Evolutionary conservation across 352 stramenopile genomes (phyloP).

Genomic region (Bremia lactucae): DNA sequence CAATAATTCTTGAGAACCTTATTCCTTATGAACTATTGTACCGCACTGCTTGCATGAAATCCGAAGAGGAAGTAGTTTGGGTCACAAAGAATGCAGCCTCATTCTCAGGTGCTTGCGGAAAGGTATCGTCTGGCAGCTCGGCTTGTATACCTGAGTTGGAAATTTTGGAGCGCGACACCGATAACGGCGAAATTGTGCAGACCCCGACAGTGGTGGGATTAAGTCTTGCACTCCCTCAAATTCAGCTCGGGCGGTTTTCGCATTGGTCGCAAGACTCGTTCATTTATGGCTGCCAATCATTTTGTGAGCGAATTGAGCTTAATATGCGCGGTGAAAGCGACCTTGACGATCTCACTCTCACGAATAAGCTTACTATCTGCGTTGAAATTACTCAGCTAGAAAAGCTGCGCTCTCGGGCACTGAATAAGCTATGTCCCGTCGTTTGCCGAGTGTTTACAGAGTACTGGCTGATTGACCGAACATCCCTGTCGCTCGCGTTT

Average conservation of each 20-base stretch:
- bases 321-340: constrained; percentile 30
- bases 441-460: constrained; percentile 68
- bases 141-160: constrained; percentile 60
- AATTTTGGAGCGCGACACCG: constrained; percentile 39
- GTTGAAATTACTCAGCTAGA: constrained; percentile 46
- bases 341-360: constrained; percentile 14
- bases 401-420: constrained; percentile 26
- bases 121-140: constrained; percentile 41
- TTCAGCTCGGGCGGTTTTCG: constrained; percentile 43
- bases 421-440: constrained; percentile 46
- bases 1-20: constrained; percentile 68
- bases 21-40: constrained; percentile 63
- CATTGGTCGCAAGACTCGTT: constrained; percentile 44
- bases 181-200: constrained; percentile 24
- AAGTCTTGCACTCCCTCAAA: constrained; percentile 57
- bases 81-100: constrained; percentile 54
- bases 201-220: constrained; percentile 57
- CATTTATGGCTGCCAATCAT: constrained; percentile 53
- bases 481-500: constrained; percentile 55
- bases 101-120: constrained; percentile 48
- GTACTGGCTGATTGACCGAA: constrained; percentile 81
- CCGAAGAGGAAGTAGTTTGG: constrained; percentile 46
- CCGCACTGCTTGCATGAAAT: constrained; percentile 72
- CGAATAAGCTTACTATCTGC: constrained; percentile 52
- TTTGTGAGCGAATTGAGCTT: constrained; percentile 62